Evolutionary conservation across 495 filamentous ascomycete genomes (phyloP).

Genomic region (Hypoxylon perforatum): DNA sequence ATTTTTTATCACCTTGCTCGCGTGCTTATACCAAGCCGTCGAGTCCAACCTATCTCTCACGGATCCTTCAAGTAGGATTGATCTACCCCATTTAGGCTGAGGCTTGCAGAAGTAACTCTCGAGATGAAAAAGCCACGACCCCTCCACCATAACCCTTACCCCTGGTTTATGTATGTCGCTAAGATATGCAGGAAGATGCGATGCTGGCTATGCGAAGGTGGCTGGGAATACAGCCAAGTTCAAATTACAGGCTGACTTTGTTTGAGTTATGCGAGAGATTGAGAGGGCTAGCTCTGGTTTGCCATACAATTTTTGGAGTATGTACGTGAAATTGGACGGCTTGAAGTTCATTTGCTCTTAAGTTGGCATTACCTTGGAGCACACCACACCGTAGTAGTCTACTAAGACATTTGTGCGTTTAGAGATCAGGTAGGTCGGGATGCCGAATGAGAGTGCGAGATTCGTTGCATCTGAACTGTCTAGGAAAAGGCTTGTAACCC

Average conservation of each 20-base stretch:
- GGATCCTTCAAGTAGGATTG: constrained; percentile 20
- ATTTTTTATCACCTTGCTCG: constrained; percentile 9
- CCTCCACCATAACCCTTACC: constrained; percentile 15
- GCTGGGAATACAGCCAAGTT: constrained; percentile 12
- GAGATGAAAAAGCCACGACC: constrained; percentile 32
- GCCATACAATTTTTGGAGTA: constrained; percentile 20
- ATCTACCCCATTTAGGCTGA: constrained; percentile 48
- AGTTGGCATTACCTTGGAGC: constrained; percentile 13
- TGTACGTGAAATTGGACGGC: constrained; percentile 1
- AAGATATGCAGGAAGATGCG: constrained; percentile 29
- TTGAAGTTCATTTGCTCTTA: constrained; percentile 8
- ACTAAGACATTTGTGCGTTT: constrained; percentile 23
- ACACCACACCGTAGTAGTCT: constrained; percentile 28
- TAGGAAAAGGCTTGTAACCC: constrained; percentile 24
- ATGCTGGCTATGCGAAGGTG: constrained; percentile 17
- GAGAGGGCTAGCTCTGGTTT: background rate
- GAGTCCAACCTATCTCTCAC: constrained; percentile 2
- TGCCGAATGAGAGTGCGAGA: constrained; percentile 19
- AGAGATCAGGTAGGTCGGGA: constrained; percentile 4
- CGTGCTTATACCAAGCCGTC: constrained; percentile 15
- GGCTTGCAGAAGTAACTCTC: constrained; percentile 39
- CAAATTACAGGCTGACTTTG: constrained; percentile 22
- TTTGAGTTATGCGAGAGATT: constrained; percentile 6
- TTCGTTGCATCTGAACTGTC: constrained; percentile 24
- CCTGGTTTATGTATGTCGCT: constrained; percentile 24